Base-by-base conservation (phyloP, 768 basidiomycete species). In the Chalciporus sphaerocephalus region DNA sequence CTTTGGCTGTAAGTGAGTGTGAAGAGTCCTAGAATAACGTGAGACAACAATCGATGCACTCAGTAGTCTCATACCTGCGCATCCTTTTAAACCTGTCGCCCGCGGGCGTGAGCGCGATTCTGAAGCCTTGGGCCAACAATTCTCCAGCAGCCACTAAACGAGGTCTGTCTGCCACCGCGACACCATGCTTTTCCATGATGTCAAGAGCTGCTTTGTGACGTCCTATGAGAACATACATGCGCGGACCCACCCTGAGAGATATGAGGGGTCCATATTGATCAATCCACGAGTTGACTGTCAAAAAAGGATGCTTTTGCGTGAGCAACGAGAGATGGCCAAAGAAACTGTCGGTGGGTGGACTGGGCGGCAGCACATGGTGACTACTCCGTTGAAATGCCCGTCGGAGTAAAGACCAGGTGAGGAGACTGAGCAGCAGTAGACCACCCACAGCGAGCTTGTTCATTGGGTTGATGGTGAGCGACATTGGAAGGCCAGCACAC, bases 121-220 rank as follows among this genome's bases (percentile, higher is more conserved):
- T 57, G 73, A 80, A 75, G 0, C 79, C 79, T 6, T 79, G 74
- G 1, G 70, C 71, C 0, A 80, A 60, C 0, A 75, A 69, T 45
- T 80, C 76, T 1, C 79, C 79, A 0, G 74, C 78, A 1, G 79
- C 69, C 22, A 80, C 74, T 18, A 62, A 69, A 1, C 60, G 53
- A 3, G 79, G 79, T 40, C 78, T 59, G 55, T 80, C 80, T 1
- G 65, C 72, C 11, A 73, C 58, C 0, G 60, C 50, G 1, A 72
- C 72, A 0, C 79, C 79, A 52, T 80, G 76, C 47, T 74, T 75
- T 56, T 82, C 79, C 78, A 82, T 76, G 41, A 81, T 74, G 2
- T 81, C 78, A 1, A 78, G 67, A 0, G 78, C 76, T 39, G 44
- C 56, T 40, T 58, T 23, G 21, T 58, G 44, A 28, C 53, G 53